Conservation (phyloP, 768 basidiomycete species). For the Phlebiopsis flavidoalba region DNA sequence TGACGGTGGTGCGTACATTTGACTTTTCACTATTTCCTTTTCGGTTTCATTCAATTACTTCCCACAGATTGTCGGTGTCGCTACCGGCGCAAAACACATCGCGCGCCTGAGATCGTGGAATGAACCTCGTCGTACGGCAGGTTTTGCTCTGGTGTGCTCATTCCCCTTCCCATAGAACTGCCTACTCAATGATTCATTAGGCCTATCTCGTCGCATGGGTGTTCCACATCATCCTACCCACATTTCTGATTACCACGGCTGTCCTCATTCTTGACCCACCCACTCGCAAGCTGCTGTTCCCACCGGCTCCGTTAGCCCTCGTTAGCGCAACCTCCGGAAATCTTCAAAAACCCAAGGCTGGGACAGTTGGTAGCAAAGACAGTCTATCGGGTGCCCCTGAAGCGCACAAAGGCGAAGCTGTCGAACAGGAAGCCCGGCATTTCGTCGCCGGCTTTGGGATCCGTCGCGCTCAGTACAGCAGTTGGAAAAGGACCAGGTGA, state of each 20-base stretch:
- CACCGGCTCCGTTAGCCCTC: conserved; percentile 29
- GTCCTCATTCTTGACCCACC: conserved; percentile 34
- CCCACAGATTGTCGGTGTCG: conserved; percentile 26
- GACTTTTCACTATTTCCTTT: background rate
- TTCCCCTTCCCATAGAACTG: background rate
- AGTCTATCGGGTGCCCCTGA: conserved; percentile 31
- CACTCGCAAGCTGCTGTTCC: conserved; percentile 30
- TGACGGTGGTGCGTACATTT: conserved; percentile 26
- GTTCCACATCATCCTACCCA: conserved; percentile 29
- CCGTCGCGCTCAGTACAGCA: conserved; percentile 27
- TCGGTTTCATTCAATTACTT: background rate
- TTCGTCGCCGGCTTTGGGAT: conserved; percentile 28
- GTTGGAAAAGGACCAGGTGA: conserved; percentile 21
- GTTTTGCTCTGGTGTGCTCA: conserved; percentile 23
- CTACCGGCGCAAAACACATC: conserved; percentile 31
- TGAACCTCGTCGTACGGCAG: conserved; percentile 29
- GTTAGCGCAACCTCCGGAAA: conserved; percentile 27
- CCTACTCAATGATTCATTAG: conserved; percentile 2
- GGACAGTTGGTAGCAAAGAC: conserved; percentile 25
- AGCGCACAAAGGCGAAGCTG: conserved; percentile 32
- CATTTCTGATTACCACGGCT: conserved; percentile 26
- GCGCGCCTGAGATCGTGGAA: conserved; percentile 36
- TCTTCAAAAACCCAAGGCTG: conserved; percentile 30
- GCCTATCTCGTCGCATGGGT: conserved; percentile 35
- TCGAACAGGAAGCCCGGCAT: conserved; percentile 33